Evolutionary conservation across 192 early-diverging fungal species (phyloP).

Genomic region (Bifiguratus adelaidae): DNA sequence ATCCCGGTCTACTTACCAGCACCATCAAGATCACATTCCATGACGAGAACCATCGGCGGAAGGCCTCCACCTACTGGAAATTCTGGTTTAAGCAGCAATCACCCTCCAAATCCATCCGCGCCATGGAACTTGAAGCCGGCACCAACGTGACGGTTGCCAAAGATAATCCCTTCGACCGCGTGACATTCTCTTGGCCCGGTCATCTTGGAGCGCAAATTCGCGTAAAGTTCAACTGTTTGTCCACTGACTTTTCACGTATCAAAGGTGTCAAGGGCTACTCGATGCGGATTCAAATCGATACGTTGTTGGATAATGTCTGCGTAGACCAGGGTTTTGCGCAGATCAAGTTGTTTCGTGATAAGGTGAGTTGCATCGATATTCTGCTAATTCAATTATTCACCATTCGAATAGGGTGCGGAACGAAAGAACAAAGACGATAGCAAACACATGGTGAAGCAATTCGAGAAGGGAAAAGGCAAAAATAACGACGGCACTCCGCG

Average conservation of each 20-base stretch:
- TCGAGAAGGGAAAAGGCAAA: slow-evolving; percentile 41
- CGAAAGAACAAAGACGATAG: slow-evolving; percentile 70
- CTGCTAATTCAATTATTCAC: neutral
- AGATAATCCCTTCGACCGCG: slow-evolving; percentile 51
- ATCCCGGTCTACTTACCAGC: slow-evolving; percentile 36
- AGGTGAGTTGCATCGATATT: slow-evolving; percentile 20
- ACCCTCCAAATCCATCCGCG: slow-evolving; percentile 38
- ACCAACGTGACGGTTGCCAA: slow-evolving; percentile 31
- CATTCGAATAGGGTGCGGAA: slow-evolving; percentile 45
- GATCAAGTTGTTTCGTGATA: slow-evolving; percentile 59
- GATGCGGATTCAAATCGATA: slow-evolving; percentile 36
- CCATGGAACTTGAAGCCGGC: slow-evolving; percentile 60
- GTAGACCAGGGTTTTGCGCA: slow-evolving; percentile 50
- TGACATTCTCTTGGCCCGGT: slow-evolving; percentile 61
- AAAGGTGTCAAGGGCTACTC: slow-evolving; percentile 70
- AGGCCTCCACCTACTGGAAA: slow-evolving; percentile 54
- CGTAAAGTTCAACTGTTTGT: slow-evolving; percentile 61
- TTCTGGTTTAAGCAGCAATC: slow-evolving; percentile 67
- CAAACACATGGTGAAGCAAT: slow-evolving; percentile 52
- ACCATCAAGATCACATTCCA: slow-evolving; percentile 59
- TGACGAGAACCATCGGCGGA: slow-evolving; percentile 52
- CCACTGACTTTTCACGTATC: slow-evolving; percentile 65
- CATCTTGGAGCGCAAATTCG: slow-evolving; percentile 45
- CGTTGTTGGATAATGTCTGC: slow-evolving; percentile 8
- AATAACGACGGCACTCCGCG: too few species aligned